Base-by-base conservation (phyloP, 2,329 filamentous ascomycete species). In the Cercospora berteroae region DNA sequence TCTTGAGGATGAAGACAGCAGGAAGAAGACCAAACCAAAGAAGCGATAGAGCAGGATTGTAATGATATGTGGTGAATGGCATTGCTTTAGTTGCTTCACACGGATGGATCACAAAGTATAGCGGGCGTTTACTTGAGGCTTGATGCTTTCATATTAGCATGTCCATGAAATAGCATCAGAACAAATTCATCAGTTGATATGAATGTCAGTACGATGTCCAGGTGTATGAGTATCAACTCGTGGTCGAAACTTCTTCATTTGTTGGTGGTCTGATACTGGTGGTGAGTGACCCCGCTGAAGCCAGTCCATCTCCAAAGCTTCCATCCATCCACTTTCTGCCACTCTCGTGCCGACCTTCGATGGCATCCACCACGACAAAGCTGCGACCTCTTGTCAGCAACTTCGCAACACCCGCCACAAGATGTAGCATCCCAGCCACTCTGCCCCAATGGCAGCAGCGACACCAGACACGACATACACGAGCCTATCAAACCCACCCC, bases 11-110 rank as follows among this genome's bases (percentile, higher is more conserved):
- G 84, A 87, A 62, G 86, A 88, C 33, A 81, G 77, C 56, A 81
- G 90, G 3, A 92, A 89, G 82, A 93, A 94, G 80, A 68, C 71
- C 42, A 73, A 69, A 59, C 58, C 60, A 31, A 74, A 72, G 68
- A 74, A 74, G 72, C 71, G 71, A 60, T 72, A 70, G 67, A 48
- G 27, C 18, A 31, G 27, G 48, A 25, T 20, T 36, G 27, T 36
- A 58, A 31, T 58, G 29, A 16, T 16, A 16, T 58, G 27, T 8
- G 27, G 16, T 9, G 29, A 36, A 36, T 20, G 27, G 55, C 27
- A 58, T 23, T 58, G 29, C 29, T 58, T 58, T 48, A 16, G 25
- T 29, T 48, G 36, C 42, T 48, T 44, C 25, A 61, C 7, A 29
- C 5, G 48, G 16, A 55, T 55, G 48, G 27, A 44, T 50, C 36